Conservation (phyloP, 164 flowering plant species). For the Nymphaea thermarum region DNA sequence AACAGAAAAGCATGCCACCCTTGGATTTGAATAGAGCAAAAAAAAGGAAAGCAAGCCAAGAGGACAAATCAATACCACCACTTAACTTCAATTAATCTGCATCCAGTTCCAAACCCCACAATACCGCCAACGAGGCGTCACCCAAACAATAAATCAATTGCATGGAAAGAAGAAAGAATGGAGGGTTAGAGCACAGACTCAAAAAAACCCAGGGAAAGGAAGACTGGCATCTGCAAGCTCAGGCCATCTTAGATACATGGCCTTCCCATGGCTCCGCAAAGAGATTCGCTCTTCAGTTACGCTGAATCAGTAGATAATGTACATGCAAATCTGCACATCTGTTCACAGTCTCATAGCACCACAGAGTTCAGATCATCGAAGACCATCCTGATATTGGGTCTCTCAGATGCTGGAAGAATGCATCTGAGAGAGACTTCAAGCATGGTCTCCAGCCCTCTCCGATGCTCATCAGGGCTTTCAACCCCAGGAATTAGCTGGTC, state of each 20-base stretch:
- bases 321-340: background rate
- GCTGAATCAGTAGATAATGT: background rate
- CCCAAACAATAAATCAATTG: background rate
- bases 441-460: conserved; percentile 25
- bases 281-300: background rate
- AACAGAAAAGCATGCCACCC: too few species aligned
- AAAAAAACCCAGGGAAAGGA: background rate
- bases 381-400: conserved; percentile 52
- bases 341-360: conserved; percentile 1
- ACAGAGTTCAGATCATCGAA: conserved; percentile 40
- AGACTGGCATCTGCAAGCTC: background rate
- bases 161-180: background rate
- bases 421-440: conserved; percentile 49
- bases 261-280: background rate
- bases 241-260: background rate
- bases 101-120: background rate
- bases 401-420: conserved; percentile 53
- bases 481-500: conserved; percentile 20
- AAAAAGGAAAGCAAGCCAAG: background rate
- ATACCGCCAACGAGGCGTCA: background rate
- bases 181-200: background rate
- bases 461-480: conserved; percentile 7
- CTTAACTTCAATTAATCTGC: background rate
- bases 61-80: background rate
- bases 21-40: too few species aligned